These are phyloP conservation scores for Eucalyptus virginea DNA, from an alignment of 345 rosid species.

Conservation along the genomic window DNA sequence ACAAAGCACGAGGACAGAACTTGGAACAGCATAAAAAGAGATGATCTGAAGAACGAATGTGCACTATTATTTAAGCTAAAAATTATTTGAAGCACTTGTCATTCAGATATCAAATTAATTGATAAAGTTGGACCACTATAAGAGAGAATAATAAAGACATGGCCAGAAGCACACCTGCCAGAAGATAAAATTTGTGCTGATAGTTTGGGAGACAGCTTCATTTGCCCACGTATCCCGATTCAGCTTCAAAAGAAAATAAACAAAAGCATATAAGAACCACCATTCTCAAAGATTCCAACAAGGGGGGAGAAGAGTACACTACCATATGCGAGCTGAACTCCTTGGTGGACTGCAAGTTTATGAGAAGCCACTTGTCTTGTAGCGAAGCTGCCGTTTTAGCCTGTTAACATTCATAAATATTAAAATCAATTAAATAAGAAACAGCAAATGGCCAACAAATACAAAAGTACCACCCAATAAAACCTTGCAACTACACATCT, in stretches of 20 bases:
- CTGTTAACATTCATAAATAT: constrained; percentile 17
- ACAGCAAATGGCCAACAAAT: neutral
- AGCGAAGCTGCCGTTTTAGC: constrained; percentile 69
- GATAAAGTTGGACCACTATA: neutral
- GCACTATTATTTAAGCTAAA: neutral
- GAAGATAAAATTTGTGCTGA: constrained; percentile 81
- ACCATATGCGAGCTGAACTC: constrained; percentile 98
- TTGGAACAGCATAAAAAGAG: neutral
- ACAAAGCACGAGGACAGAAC: neutral
- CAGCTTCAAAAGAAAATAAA: constrained; percentile 45
- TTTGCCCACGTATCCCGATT: constrained; percentile 99
- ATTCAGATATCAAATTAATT: neutral
- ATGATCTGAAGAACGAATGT: neutral
- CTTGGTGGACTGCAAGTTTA: constrained; percentile 83
- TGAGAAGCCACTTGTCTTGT: constrained; percentile 92
- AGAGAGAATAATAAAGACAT: neutral
- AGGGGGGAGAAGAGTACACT: neutral
- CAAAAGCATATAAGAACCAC: neutral
- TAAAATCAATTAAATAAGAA: neutral
- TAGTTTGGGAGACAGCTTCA: constrained; percentile 86
- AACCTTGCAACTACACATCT: neutral
- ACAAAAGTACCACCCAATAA: neutral
- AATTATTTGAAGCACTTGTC: neutral
- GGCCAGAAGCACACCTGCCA: constrained; percentile 63
- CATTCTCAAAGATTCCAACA: neutral